A percentile compares a stretch with the other conserved stretches of the same genome.
phyloP scores from a whole-genome alignment of 768 basidiomycete genomes.

The Mycena venus region DNA sequence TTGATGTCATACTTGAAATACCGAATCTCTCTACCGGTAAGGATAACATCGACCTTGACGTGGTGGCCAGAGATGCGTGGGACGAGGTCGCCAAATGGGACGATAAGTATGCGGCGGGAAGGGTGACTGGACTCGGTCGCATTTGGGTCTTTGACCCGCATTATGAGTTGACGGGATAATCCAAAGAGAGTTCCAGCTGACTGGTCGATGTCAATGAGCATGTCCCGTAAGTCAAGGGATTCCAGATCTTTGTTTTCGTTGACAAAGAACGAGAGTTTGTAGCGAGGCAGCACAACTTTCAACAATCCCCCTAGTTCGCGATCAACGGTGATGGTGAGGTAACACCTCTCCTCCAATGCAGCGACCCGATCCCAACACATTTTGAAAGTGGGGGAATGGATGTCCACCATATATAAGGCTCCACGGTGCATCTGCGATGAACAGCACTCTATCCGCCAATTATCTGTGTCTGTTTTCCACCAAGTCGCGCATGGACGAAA shows the following conservation, averaged over 20 bases:
- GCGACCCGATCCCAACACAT: slow-evolving; percentile 38
- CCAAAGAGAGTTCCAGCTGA: slow-evolving; percentile 61
- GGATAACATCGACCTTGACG: slow-evolving; percentile 38
- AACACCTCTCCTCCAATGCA: slow-evolving; percentile 33
- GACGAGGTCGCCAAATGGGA: slow-evolving; percentile 53
- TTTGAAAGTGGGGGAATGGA: slow-evolving; percentile 38
- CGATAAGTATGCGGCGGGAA: slow-evolving; percentile 46
- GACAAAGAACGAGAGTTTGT: slow-evolving; percentile 56
- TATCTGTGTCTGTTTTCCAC: slow-evolving; percentile 43
- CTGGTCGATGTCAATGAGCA: slow-evolving; percentile 58
- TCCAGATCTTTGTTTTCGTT: slow-evolving; percentile 50
- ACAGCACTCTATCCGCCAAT: slow-evolving; percentile 47
- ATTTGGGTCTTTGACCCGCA: slow-evolving; percentile 40
- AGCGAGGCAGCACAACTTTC: slow-evolving; percentile 54
- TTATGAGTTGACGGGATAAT: slow-evolving; percentile 55
- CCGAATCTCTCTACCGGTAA: slow-evolving; percentile 1
- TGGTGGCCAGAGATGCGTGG: slow-evolving; percentile 35
- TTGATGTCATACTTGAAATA: slow-evolving; percentile 51
- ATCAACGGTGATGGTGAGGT: slow-evolving; percentile 30
- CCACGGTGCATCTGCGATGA: slow-evolving; percentile 29
- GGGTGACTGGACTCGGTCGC: slow-evolving; percentile 35
- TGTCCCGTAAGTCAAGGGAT: slow-evolving; percentile 54
- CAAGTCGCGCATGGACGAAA: slow-evolving; percentile 45
- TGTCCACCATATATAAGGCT: slow-evolving; percentile 38
- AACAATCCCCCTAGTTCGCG: slow-evolving; percentile 30